Evolutionary conservation across 495 filamentous ascomycete species (phyloP).

Genomic region (Chaetomium cochliodes): DNA sequence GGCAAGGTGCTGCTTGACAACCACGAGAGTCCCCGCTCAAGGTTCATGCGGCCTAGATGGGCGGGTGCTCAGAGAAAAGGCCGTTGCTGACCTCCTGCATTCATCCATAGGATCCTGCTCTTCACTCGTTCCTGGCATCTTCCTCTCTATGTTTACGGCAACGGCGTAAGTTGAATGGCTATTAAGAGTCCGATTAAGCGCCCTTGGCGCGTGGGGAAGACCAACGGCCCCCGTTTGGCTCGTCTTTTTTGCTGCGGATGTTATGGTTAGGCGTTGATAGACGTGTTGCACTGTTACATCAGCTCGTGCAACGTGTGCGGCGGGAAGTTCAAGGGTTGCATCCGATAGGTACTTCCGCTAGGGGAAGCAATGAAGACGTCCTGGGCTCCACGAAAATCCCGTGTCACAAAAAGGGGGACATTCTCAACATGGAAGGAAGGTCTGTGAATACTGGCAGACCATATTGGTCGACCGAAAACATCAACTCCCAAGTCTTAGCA

Average conservation of each 20-base stretch:
- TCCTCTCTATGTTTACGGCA: neutral
- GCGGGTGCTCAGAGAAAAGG: neutral
- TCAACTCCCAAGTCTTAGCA: slow-evolving; percentile 2
- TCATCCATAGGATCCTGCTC: neutral
- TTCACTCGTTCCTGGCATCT: slow-evolving; percentile 1
- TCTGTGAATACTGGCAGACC: neutral
- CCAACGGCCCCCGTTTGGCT: neutral
- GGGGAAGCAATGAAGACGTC: slow-evolving; percentile 1
- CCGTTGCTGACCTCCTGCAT: neutral
- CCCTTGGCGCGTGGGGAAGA: slow-evolving; percentile 1
- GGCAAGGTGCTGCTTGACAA: no score
- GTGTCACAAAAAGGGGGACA: neutral
- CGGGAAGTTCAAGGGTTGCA: neutral
- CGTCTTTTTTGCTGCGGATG: neutral
- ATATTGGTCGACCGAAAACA: neutral
- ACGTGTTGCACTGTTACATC: neutral
- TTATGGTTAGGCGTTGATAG: neutral
- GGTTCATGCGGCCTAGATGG: no score
- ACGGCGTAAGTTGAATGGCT: neutral
- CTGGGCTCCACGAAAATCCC: neutral
- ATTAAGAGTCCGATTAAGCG: neutral
- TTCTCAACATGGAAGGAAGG: slow-evolving; percentile 1
- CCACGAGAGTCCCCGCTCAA: no score
- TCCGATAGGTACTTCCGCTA: neutral
- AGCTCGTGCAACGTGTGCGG: neutral